Conservation (phyloP, 495 filamentous ascomycete species). For the Tuber borchii region DNA sequence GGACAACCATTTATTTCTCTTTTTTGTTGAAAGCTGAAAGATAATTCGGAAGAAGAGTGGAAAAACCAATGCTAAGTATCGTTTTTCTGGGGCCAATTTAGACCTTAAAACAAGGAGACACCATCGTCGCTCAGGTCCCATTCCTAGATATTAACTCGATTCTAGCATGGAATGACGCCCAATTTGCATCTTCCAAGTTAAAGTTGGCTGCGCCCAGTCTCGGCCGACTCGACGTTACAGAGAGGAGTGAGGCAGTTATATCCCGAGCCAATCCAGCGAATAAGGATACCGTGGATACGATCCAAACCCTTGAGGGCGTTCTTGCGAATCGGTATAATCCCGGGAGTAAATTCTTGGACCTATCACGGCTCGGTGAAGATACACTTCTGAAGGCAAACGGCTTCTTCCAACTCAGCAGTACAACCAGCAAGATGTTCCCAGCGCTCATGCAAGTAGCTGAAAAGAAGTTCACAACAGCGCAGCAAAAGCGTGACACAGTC, state of each 20-base stretch:
- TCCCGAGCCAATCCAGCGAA: conserved; percentile 24
- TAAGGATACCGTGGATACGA: conserved; percentile 43
- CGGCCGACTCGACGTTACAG: conserved; percentile 19
- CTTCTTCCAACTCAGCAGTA: conserved; percentile 62
- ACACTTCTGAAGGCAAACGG: conserved; percentile 60
- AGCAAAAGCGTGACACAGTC: conserved; percentile 65
- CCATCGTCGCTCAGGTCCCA: conserved; percentile 30
- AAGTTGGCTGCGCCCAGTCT: conserved; percentile 30
- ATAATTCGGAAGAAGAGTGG: conserved; percentile 24
- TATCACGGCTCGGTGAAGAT: conserved; percentile 68
- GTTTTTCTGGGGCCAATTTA: conserved; percentile 27
- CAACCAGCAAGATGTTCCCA: conserved; percentile 81
- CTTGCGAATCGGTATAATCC: conserved; percentile 67
- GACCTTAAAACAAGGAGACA: conserved; percentile 38
- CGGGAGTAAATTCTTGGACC: conserved; percentile 65
- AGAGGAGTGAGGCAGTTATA: conserved; percentile 27
- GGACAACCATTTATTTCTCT: conserved; percentile 12
- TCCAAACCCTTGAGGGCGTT: conserved; percentile 48
- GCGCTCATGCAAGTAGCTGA: conserved; percentile 78
- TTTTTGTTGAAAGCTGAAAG: conserved; percentile 13
- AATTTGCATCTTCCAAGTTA: conserved; percentile 34
- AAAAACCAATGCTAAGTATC: conserved; percentile 38
- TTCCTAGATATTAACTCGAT: conserved; percentile 23
- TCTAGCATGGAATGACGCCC: conserved; percentile 38
- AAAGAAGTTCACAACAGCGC: conserved; percentile 56